Base-by-base conservation (phyloP, 1,139 yeast species). In the Kurtzmaniella quercitrusa region DNA sequence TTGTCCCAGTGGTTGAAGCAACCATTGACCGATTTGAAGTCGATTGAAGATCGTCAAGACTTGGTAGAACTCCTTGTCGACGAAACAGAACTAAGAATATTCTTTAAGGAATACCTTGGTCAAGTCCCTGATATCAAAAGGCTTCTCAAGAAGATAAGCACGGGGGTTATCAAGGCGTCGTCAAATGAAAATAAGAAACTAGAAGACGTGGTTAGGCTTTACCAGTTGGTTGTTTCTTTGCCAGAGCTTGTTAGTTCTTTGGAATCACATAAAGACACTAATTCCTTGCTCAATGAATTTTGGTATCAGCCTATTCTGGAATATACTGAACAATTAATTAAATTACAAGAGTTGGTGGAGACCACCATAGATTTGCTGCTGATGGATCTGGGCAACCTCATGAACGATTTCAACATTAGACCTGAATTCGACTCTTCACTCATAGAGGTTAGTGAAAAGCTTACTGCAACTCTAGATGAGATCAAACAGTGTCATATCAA, bases 1-100 rank as follows among this genome's bases (percentile, higher is more conserved):
- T 73, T 93, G 33, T 82, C 93, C 11, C 96, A 89, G 57, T 93
- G 98, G 98, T 73, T 94, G 50, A 93, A 93, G 57, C 98, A 93
- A 62, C 98, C 98, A 0, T 72, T 93, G 41, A 82, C 95, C 45
- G 79, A 79, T 51, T 58, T 76, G 17, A 58, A 57, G 0, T 78
- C 73, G 42, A 91, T 93, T 38, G 62, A 67, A 37, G 74, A 81
- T 34, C 77, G 98, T 44, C 97, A 88, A 50, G 62, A 70, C 7
- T 68, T 93, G 44, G 96, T 93, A 9, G 85, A 79, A 37, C 75
- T 77, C 46, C 67, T 93, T 53, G 71, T 87, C n/a, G 78, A 84
- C 34, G 89, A 89, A 56, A 68, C 87, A 2, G 78, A 79, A 48
- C 57, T 86, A 44, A 73, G 96, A 49, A 79, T 82, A 9, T 68